phyloP scores from a whole-genome alignment of 2,329 filamentous ascomycete genomes.

The Fusarium sp. region DNA sequence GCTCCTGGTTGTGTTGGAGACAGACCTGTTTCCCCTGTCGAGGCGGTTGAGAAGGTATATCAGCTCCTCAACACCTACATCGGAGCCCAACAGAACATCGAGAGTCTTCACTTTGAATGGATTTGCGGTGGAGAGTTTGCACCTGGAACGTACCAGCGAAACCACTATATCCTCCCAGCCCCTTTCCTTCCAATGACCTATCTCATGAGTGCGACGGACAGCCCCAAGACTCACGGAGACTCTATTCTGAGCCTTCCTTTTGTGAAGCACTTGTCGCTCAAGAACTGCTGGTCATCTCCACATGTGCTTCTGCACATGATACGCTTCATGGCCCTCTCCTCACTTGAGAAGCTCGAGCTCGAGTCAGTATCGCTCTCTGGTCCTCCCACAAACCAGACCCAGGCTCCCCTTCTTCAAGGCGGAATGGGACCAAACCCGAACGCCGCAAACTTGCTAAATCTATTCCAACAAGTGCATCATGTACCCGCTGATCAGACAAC shows the following conservation, averaged over 20 bases:
- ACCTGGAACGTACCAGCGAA: constrained; percentile 70
- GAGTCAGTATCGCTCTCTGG: constrained; percentile 75
- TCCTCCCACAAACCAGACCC: constrained; percentile 47
- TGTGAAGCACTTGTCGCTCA: constrained; percentile 70
- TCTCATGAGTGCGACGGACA: constrained; percentile 46
- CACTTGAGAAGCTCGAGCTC: constrained; percentile 66
- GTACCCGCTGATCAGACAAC: not conserved
- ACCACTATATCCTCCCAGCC: constrained; percentile 71
- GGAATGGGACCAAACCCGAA: constrained; percentile 5
- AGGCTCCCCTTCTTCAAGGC: constrained; percentile 43
- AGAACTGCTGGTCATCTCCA: constrained; percentile 77
- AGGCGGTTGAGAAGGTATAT: constrained; percentile 64
- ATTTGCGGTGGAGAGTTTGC: constrained; percentile 75
- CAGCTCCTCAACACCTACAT: constrained; percentile 64
- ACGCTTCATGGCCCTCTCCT: constrained; percentile 57
- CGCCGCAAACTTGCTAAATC: constrained; percentile 27
- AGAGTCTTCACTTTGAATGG: constrained; percentile 74
- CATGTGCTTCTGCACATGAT: constrained; percentile 66
- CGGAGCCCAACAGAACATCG: constrained; percentile 61
- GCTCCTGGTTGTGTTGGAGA: constrained; percentile 64
- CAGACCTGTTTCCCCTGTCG: constrained; percentile 60
- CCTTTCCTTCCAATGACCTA: constrained; percentile 59
- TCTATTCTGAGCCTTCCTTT: constrained; percentile 65
- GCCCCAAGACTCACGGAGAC: constrained; percentile 49
- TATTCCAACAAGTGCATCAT: constrained; percentile 26